Base-by-base conservation (phyloP, 2,329 filamentous ascomycete genomes). In the Davidsoniella neocaledoniae region DNA sequence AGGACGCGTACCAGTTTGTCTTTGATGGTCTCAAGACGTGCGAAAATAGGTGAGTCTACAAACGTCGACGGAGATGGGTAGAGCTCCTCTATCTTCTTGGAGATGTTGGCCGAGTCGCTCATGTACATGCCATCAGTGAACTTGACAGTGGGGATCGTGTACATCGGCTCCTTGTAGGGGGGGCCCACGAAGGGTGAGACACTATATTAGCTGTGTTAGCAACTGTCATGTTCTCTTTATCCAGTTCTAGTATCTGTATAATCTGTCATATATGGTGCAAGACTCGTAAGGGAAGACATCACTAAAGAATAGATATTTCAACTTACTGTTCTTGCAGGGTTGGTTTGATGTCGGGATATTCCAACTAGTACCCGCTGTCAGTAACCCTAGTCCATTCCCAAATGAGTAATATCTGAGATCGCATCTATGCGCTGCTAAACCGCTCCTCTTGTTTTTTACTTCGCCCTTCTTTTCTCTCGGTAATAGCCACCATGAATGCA, bases 51-150 rank as follows among this genome's bases (percentile, higher is more conserved):
- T 0, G 73, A 70, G 56, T 80, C 71, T 2, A 83, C 64, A 54
- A 73, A 70, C 1, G 83, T 59, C 0, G 73, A 65, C 0, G 79
- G 79, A 19, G 66, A 61, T 0, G 81, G 80, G 55, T 82, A 66
- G 0, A 64, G 62, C 48, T 68, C 63, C 57, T 86, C 80, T 33
- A 86, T 66, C 16, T 66, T 66, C 12, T 63, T 55, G 12, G 73
- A 77, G 54, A 86, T 86, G 41, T 64, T 63, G 54, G 63, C 66
- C 1, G 77, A 81, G 58, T 86, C 79, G 73, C 79, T 82, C 7
- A 81, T 56, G 57, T 74, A 79, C 1, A 60, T 71, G 16, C 74
- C 76, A 44, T 78, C 70, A 0, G 71, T 67, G 43, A 79, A 66
- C 14, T 62, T 65, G 54, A 81, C 65, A 1, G 74, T 65, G 0